Evolutionary conservation across 495 filamentous ascomycete genomes (phyloP).

Genomic region (Aspergillus saccharolyticus): DNA sequence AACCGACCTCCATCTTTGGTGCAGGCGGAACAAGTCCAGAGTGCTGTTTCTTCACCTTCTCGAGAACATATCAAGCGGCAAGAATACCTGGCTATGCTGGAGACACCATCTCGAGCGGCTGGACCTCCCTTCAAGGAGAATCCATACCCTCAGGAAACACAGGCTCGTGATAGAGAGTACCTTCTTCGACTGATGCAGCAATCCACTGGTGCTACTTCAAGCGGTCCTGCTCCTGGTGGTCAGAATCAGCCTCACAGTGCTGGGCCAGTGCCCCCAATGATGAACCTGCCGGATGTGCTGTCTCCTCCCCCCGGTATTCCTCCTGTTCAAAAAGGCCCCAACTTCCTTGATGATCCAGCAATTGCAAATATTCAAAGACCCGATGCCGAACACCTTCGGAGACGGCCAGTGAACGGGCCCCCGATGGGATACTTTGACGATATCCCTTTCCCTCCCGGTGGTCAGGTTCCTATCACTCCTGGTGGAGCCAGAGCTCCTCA

Average conservation of each 20-base stretch:
- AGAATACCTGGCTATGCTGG: conserved; percentile 26
- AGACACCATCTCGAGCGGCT: conserved; percentile 12
- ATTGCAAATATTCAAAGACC: conserved; percentile 46
- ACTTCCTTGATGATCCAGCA: conserved; percentile 43
- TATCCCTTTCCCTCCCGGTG: conserved; percentile 33
- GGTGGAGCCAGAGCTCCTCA: conserved; percentile 34
- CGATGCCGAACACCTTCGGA: conserved; percentile 39
- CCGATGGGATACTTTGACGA: conserved; percentile 46
- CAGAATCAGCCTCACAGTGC: conserved; percentile 32
- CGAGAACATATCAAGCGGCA: conserved; percentile 28
- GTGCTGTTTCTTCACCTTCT: conserved; percentile 33
- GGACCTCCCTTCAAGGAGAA: conserved; percentile 27
- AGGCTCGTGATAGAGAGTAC: conserved; percentile 44
- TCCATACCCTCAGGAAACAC: conserved; percentile 31
- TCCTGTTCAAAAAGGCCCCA: conserved; percentile 35
- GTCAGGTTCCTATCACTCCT: conserved; percentile 34
- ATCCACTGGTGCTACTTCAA: conserved; percentile 31
- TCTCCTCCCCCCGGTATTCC: conserved; percentile 41
- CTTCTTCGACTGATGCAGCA: conserved; percentile 52
- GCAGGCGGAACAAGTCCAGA: conserved; percentile 31
- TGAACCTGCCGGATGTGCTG: conserved; percentile 42
- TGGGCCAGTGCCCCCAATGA: conserved; percentile 35
- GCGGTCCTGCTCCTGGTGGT: conserved; percentile 20
- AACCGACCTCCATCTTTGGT: conserved; percentile 27
- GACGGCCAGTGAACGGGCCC: conserved; percentile 36